Conservation (phyloP, 441 rosid genomes). For the Arabidopsis lyrata region DNA sequence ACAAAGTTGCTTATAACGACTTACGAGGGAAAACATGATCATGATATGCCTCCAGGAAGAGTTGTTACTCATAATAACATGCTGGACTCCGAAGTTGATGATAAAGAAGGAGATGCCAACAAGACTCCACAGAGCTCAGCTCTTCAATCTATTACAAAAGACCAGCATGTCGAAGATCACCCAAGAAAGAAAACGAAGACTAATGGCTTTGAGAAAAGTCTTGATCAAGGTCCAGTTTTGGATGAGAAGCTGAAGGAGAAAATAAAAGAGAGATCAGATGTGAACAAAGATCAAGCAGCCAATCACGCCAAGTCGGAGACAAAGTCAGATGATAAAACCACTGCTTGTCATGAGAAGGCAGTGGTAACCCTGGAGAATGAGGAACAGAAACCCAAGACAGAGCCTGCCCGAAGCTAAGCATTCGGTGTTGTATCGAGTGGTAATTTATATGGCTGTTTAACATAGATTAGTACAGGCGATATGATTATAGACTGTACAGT, state of each 20-base stretch:
- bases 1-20: slow-evolving; percentile 82
- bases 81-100: slow-evolving; percentile 48
- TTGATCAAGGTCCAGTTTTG: slow-evolving; percentile 31
- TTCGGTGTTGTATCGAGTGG: slow-evolving; percentile 18
- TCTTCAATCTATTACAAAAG: slow-evolving; percentile 43
- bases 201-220: slow-evolving; percentile 37
- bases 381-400: slow-evolving; percentile 58
- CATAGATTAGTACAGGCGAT: slow-evolving; percentile 44
- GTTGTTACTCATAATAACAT: slow-evolving; percentile 62
- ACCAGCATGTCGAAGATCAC: slow-evolving; percentile 38
- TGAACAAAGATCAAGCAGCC: slow-evolving; percentile 29
- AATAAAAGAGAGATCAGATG: slow-evolving; percentile 35
- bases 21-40: slow-evolving; percentile 88
- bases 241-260: slow-evolving; percentile 45
- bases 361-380: slow-evolving; percentile 46
- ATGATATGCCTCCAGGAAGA: slow-evolving; percentile 77
- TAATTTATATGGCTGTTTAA: slow-evolving; percentile 43
- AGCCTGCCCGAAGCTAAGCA: slow-evolving; percentile 67
- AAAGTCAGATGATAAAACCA: slow-evolving; percentile 41
- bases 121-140: slow-evolving; percentile 38
- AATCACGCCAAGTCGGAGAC: slow-evolving; percentile 28
- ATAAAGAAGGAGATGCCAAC: slow-evolving; percentile 41
- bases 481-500: slow-evolving; percentile 48
- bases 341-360: slow-evolving; percentile 34
- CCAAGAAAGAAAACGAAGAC: slow-evolving; percentile 47